Conservation (phyloP, 106 monocot species). For the Alisma plantagoaquatica region DNA sequence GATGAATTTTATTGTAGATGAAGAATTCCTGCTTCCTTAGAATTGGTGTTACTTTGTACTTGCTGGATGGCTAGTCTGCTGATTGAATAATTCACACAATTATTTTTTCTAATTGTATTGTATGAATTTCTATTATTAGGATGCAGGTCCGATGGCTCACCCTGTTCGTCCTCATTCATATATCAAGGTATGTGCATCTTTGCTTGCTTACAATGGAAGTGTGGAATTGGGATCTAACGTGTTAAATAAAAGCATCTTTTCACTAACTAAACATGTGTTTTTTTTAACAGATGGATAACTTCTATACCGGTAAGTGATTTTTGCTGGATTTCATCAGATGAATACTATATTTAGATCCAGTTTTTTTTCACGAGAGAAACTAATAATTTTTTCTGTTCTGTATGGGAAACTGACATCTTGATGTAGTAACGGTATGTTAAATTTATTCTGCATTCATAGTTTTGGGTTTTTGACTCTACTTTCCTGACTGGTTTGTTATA, state of each 20-base stretch:
- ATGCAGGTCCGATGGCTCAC: constrained; percentile 98
- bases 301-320: constrained; percentile 71
- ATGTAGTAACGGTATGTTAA: constrained; percentile 84
- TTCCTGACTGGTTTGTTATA: neutral
- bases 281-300: constrained; percentile 89
- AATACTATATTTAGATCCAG: neutral
- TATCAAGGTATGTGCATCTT: constrained; percentile 55
- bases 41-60: no score
- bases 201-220: neutral
- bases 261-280: no score
- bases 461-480: no score
- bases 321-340: neutral
- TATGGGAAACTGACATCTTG: neutral
- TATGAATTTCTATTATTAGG: no score
- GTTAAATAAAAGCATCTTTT: no score
- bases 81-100: no score
- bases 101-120: no score
- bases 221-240: no score
- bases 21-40: no score
- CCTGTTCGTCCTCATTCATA: constrained; percentile 98
- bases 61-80: no score
- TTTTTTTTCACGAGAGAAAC: neutral
- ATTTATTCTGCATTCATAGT: no score
- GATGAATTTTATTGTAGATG: no score
- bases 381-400: neutral